Conservation (phyloP, 2,329 filamentous ascomycete genomes). For the Hymenoscyphus occultus region DNA sequence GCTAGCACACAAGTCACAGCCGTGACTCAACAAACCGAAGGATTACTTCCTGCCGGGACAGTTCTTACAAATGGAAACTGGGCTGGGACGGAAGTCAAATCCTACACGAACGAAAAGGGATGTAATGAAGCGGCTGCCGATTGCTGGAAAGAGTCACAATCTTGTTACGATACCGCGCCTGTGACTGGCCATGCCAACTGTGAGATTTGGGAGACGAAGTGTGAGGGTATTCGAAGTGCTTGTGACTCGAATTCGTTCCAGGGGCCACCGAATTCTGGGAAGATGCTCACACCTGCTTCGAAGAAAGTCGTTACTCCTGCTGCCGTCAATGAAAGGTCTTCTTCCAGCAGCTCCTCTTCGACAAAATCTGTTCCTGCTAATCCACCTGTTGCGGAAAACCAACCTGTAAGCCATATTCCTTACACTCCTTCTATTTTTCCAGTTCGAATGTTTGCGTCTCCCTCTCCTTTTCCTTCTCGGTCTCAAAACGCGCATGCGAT, state of each 20-base stretch:
- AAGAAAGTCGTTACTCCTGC: background rate
- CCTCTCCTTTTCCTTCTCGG: background rate
- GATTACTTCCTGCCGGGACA: conserved; percentile 53
- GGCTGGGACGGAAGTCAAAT: conserved; percentile 61
- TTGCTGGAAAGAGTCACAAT: conserved; percentile 57
- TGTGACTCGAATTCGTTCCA: conserved; percentile 44
- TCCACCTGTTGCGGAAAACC: background rate
- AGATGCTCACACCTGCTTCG: conserved; percentile 35
- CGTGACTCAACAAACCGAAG: conserved; percentile 41
- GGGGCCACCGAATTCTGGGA: conserved; percentile 48
- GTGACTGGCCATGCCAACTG: conserved; percentile 61
- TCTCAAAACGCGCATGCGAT: background rate
- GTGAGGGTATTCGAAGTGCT: conserved; percentile 45
- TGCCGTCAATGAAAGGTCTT: background rate
- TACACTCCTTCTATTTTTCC: background rate
- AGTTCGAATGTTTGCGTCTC: background rate
- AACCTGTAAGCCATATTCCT: background rate
- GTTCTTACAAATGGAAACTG: conserved; percentile 69
- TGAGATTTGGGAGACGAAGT: conserved; percentile 60
- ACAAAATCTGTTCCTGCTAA: background rate
- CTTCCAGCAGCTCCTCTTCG: background rate
- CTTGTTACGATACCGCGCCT: conserved; percentile 58
- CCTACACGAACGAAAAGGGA: conserved; percentile 51
- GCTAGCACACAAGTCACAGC: conserved; percentile 9
- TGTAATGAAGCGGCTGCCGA: conserved; percentile 57